These are phyloP conservation scores for Russula sp. DNA, from an alignment of 768 basidiomycete species.

Conservation along the genomic window DNA sequence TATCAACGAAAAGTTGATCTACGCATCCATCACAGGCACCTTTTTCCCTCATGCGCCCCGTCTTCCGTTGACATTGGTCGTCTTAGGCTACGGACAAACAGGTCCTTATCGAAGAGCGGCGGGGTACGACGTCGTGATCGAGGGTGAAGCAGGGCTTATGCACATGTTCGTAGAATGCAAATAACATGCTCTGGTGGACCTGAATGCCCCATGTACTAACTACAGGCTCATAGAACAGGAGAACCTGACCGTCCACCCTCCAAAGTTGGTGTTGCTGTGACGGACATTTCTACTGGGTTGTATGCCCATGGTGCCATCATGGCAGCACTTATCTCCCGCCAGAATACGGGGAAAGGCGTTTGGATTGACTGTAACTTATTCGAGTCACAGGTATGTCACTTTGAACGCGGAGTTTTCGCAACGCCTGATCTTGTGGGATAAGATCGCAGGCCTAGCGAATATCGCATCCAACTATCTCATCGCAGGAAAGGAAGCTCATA, in stretches of 20 bases:
- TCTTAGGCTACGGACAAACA: constrained; percentile 73
- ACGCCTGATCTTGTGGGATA: neutral
- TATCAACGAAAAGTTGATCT: constrained; percentile 76
- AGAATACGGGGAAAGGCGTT: constrained; percentile 78
- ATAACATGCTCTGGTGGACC: neutral
- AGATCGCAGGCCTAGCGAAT: constrained; percentile 89
- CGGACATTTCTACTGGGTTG: constrained; percentile 81
- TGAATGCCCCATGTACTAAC: constrained; percentile 19
- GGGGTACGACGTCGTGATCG: constrained; percentile 70
- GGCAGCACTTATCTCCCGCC: constrained; percentile 77
- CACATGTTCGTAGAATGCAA: constrained; percentile 57
- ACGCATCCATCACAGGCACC: constrained; percentile 82
- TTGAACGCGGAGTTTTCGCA: neutral
- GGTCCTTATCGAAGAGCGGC: constrained; percentile 79
- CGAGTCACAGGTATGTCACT: constrained; percentile 65
- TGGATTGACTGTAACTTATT: constrained; percentile 93
- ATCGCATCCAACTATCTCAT: constrained; percentile 93
- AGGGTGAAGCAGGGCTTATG: constrained; percentile 84
- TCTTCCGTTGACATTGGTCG: neutral
- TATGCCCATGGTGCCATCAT: constrained; percentile 92
- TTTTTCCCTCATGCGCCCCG: neutral
- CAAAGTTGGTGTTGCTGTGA: constrained; percentile 94
- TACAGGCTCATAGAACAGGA: constrained; percentile 55
- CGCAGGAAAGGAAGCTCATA: constrained; percentile 68
- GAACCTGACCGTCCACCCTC: constrained; percentile 79